Percentiles rank a stretch among this genome's conserved stretches.
Evolutionary conservation across 164 flowering plant species (phyloP).

Genomic region (Vitis amurensis): DNA sequence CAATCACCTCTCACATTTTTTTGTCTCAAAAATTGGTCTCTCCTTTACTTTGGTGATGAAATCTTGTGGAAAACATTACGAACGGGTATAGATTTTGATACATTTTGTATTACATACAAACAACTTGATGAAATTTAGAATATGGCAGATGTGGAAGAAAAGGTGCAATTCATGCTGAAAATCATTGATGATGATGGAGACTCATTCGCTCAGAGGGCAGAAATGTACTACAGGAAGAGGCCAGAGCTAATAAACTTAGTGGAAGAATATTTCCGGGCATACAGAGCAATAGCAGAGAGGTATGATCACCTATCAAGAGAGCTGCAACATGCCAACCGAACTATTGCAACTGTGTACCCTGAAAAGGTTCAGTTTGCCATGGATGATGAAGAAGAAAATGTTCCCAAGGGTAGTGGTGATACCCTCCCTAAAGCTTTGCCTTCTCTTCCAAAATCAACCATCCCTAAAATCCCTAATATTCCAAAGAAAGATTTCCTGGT

Average conservation of each 20-base stretch:
- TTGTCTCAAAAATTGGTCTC: no score
- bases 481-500: constrained; percentile 23
- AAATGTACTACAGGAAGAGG: constrained; percentile 79
- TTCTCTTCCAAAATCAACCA: constrained; percentile 9
- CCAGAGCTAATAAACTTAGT: constrained; percentile 75
- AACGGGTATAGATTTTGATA: no score
- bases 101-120: no score
- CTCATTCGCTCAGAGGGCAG: constrained; percentile 75
- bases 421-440: background rate
- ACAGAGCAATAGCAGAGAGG: constrained; percentile 86
- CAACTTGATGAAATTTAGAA: background rate
- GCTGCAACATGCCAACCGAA: constrained; percentile 74
- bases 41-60: no score
- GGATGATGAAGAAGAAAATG: constrained; percentile 56
- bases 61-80: no score
- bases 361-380: constrained; percentile 55
- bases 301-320: constrained; percentile 79
- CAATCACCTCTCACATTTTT: background rate
- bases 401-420: background rate
- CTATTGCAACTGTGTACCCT: constrained; percentile 79
- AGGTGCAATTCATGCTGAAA: constrained; percentile 53
- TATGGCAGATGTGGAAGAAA: constrained; percentile 81
- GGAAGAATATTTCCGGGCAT: constrained; percentile 69
- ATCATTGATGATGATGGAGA: constrained; percentile 83
- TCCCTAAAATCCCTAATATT: constrained; percentile 33